These are phyloP conservation scores for Eutypa lata DNA, from an alignment of 2,329 filamentous ascomycete genomes.

Conservation along the genomic window DNA sequence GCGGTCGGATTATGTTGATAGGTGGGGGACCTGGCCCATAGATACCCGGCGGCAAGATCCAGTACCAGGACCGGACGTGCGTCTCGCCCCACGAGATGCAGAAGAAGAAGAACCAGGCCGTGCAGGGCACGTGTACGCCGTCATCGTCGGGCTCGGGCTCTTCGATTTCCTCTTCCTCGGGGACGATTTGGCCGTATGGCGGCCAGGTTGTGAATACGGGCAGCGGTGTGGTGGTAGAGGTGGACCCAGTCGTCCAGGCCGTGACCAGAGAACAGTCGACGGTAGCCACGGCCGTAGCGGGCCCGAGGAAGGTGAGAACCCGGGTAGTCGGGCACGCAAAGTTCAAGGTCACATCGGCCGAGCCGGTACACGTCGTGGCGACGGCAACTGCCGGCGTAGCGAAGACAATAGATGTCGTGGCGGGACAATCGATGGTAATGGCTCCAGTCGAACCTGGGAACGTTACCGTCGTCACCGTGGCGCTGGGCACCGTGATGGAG, in stretches of 20 bases:
- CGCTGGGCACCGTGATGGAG: constrained; percentile 4
- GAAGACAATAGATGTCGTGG: no score
- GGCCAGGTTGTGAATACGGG: constrained; percentile 7
- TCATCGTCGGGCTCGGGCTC: constrained; percentile 7
- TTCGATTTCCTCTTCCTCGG: constrained; percentile 2
- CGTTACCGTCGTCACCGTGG: constrained; percentile 11
- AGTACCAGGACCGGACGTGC: constrained; percentile 5
- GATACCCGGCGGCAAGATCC: not conserved
- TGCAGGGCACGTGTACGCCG: constrained; percentile 11
- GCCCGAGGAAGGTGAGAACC: constrained; percentile 10
- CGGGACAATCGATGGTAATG: no score
- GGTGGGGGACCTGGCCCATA: no score
- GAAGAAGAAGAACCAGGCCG: constrained; percentile 16
- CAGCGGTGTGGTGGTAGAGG: constrained; percentile 4
- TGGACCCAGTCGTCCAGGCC: no score
- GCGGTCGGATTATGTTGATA: no score
- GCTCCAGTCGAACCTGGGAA: constrained; percentile 1
- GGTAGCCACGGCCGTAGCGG: constrained; percentile 6
- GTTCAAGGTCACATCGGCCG: constrained; percentile 6
- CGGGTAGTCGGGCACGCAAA: constrained; percentile 9
- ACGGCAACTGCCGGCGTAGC: no score
- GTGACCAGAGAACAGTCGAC: constrained; percentile 6
- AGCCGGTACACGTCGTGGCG: no score
- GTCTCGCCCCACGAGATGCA: constrained; percentile 13
- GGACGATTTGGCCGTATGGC: not conserved